Evolutionary conservation across 768 basidiomycete species (phyloP), one percentile per base, ranked within the genome.

Genomic region (Auriscalpium microsporum): DNA sequence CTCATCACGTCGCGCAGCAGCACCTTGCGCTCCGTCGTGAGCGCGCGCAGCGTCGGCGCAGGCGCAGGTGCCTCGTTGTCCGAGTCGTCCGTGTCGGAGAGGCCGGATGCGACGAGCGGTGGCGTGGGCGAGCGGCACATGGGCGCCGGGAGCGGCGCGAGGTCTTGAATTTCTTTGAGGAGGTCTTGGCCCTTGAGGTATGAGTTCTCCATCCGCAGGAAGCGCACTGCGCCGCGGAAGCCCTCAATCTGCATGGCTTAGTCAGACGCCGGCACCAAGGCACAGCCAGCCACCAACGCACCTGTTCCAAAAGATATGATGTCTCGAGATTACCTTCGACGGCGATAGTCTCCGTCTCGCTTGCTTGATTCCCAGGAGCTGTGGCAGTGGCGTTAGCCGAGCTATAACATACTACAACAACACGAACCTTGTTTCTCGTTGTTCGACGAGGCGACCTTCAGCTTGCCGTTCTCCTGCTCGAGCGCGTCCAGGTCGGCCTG

Each of bases 111-210:
- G 38, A 81, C 80, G 23, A 87, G 73, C 0, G 85, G 81, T 1
- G 88, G 88, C 2, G 88, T 87, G 6, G 81, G 76, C 10, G 73
- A 58, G 47, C 82, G 72, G 38, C 69, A 66, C 56, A 74, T 57
- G 10, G 77, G 75, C 49, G 74, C 74, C 4, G 78, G 73, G n/a
- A 90, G 79, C 0, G 74, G 73, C 16, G 87, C 88, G 0, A 98
- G 75, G 7, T 82, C 65, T 59, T 87, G 81, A 54, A 98, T 84
- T 62, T 92, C 89, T 51, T 79, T 78, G 56, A 97, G 81, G 0
- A 98, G 79, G 63, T 94, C 92, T 68, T 92, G 90, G 2, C 93
- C 91, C 66, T 89, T 94, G 71, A 98, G 84, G 66, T 90, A 93
- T 2, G 90, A 81, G 67, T 98, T 98, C 70, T 98, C 94, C 37